phyloP scores from a whole-genome alignment of 345 rosid genomes.

The Corymbia maculata region DNA sequence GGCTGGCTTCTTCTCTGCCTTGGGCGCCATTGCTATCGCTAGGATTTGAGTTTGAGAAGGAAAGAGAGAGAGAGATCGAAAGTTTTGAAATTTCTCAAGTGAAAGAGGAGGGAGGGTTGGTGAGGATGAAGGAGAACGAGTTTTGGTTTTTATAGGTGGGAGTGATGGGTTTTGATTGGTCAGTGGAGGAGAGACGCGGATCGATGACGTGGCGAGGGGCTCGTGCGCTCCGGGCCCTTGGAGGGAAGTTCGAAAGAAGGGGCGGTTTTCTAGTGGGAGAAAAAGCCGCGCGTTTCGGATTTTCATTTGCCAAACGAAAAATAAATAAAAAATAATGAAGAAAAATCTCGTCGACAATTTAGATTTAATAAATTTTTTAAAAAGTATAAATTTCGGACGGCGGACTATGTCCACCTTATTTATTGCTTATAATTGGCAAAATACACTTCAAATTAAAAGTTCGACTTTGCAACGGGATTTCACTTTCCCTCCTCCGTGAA shows the following conservation, averaged over 20 bases:
- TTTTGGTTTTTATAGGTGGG: background rate
- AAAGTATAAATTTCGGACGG: background rate
- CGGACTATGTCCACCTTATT: background rate
- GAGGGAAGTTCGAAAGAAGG: background rate
- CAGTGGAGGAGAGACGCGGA: background rate
- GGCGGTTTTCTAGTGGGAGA: background rate
- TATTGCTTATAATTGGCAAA: background rate
- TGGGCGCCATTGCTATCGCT: slow-evolving; percentile 24
- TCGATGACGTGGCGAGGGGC: background rate
- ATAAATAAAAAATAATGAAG: too few relatives aligned
- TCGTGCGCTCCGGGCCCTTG: background rate
- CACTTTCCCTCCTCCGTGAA: background rate
- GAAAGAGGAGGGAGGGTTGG: background rate
- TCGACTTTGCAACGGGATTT: background rate
- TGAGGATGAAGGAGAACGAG: background rate
- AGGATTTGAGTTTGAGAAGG: background rate
- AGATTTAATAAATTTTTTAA: too few relatives aligned
- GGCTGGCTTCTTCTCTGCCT: slow-evolving; percentile 66
- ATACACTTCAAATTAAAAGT: too few relatives aligned
- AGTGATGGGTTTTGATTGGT: background rate
- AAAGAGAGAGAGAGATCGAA: background rate
- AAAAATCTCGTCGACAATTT: too few relatives aligned
- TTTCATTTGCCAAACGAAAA: background rate
- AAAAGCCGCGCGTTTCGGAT: background rate
- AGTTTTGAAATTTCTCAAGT: background rate